Evolutionary conservation across 1,139 yeast genomes (phyloP), one percentile per base, ranked within the genome.

Genomic region (Hyphopichia khmerensis): DNA sequence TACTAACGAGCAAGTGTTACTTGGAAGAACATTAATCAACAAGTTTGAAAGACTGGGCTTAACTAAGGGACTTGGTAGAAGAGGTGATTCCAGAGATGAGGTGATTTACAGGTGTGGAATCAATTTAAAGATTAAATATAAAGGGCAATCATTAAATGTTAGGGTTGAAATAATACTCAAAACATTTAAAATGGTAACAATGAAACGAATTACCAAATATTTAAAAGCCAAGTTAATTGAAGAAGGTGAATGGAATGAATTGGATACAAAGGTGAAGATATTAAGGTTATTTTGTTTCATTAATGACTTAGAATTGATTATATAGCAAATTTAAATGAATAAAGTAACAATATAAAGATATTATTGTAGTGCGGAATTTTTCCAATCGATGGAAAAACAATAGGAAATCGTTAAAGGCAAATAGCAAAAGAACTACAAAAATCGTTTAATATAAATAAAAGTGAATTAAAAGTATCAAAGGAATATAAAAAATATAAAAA

Each of bases 261-360:
- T 26, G 10, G n/a, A 26, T 26, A 26, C 5, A 7, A 26, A 11
- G 13, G 3, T 17, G 3, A 10, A 35, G 16, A 13, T 35, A 24
- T 4, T 24, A 15, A 17, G 21, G 21, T n/a, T 44, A 4, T 11
- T 17, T n/a, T 46, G 50, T 33, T 23, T 13, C 17, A 41, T 47
- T 32, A 42, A 47, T 34, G 48, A 37, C 19, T 41, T 47, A 13
- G 49, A 47, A 21, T 38, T 46, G 26, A 47, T 44, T 19, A 38
- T 46, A 32, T 26, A 17, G n/a, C 10, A 5, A 4, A 27, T 8
- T 19, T n/a, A n/a, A n/a, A n/a, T n/a, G n/a, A n/a, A n/a, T n/a
- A n/a, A n/a, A n/a, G n/a, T n/a, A n/a, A n/a, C n/a, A n/a, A n/a
- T n/a, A n/a, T n/a, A n/a, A n/a, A n/a, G n/a, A n/a, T n/a, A n/a